A percentile compares a stretch with the other conserved stretches of the same genome.
These are phyloP conservation scores for Zalaria obscura DNA, from an alignment of 2,329 filamentous ascomycete species.

Conservation along the genomic window DNA sequence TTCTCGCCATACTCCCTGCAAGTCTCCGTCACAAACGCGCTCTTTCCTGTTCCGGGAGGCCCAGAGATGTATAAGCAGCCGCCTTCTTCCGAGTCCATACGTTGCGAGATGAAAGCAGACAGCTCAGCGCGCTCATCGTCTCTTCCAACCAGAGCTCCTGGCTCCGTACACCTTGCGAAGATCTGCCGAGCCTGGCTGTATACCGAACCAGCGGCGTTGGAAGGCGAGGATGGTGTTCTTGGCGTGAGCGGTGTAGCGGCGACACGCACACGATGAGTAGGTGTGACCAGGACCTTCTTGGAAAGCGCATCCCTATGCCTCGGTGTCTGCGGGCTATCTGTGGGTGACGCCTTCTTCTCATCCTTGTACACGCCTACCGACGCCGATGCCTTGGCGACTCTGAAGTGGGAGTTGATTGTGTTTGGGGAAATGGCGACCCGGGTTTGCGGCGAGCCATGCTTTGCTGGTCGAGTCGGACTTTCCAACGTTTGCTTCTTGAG, in stretches of 20 bases:
- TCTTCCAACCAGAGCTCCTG: constrained; percentile 63
- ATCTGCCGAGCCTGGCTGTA: constrained; percentile 80
- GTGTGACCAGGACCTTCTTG: constrained; percentile 57
- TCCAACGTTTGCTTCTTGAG: constrained; percentile 20
- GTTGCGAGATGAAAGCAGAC: constrained; percentile 51
- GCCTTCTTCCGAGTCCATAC: constrained; percentile 44
- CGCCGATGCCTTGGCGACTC: constrained; percentile 19
- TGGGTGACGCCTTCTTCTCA: constrained; percentile 15
- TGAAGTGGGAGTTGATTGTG: constrained; percentile 32
- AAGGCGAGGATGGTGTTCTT: constrained; percentile 62
- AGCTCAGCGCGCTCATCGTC: constrained; percentile 56
- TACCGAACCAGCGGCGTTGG: constrained; percentile 51
- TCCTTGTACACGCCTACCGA: constrained; percentile 24
- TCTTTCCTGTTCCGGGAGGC: constrained; percentile 92
- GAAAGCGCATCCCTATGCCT: constrained; percentile 67
- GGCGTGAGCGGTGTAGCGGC: constrained; percentile 63
- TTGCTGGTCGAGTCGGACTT: constrained; percentile 24
- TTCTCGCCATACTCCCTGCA: constrained; percentile 44
- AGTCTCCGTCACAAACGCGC: constrained; percentile 76
- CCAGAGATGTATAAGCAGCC: constrained; percentile 93
- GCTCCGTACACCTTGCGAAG: constrained; percentile 67
- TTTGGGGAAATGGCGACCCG: constrained; percentile 29
- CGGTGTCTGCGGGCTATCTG: constrained; percentile 50
- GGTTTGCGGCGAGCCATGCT: constrained; percentile 29
- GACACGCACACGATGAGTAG: constrained; percentile 70